phyloP scores from a whole-genome alignment of 2,329 filamentous ascomycete genomes.

The Colletotrichum phormii region DNA sequence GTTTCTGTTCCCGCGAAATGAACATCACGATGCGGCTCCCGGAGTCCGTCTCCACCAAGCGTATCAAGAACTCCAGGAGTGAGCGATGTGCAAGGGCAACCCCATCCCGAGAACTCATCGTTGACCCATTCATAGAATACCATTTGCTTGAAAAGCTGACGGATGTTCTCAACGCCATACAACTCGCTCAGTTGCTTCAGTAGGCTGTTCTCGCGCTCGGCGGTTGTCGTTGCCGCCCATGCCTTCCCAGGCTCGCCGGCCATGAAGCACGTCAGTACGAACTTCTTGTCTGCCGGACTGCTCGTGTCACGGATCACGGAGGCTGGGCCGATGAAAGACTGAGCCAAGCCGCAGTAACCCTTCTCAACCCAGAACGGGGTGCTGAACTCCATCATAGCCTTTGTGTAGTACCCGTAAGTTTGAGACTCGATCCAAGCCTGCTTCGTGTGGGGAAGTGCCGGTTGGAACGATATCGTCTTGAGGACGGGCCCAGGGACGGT shows the following conservation, averaged over 20 bases:
- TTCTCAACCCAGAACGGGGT: conserved; percentile 51
- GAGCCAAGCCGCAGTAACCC: conserved; percentile 58
- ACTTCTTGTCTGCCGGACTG: conserved; percentile 43
- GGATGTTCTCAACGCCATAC: conserved; percentile 37
- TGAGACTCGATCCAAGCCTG: conserved; percentile 46
- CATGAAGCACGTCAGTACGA: conserved; percentile 55
- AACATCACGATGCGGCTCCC: conserved; percentile 48
- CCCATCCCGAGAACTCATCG: conserved; percentile 52
- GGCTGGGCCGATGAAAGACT: conserved; percentile 58
- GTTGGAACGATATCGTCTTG: conserved; percentile 58
- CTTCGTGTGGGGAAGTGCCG: conserved; percentile 56
- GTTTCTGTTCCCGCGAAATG: conserved; percentile 66
- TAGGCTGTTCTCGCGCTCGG: conserved; percentile 40
- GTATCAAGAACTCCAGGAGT: conserved; percentile 51
- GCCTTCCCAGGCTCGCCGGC: conserved; percentile 47
- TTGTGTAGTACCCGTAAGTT: conserved; percentile 61
- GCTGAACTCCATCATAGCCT: conserved; percentile 58
- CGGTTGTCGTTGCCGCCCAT: conserved; percentile 43
- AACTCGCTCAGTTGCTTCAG: conserved; percentile 44
- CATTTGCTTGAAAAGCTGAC: conserved; percentile 46
- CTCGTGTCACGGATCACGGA: conserved; percentile 58
- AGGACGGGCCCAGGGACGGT: conserved; percentile 60
- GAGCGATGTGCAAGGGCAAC: conserved; percentile 52
- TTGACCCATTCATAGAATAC: conserved; percentile 51
- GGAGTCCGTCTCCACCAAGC: conserved; percentile 46